A percentile compares a stretch with the other conserved stretches of the same genome.
Conservation (phyloP, 805 yeast species). For the Saccharomycopsis sp. region DNA sequence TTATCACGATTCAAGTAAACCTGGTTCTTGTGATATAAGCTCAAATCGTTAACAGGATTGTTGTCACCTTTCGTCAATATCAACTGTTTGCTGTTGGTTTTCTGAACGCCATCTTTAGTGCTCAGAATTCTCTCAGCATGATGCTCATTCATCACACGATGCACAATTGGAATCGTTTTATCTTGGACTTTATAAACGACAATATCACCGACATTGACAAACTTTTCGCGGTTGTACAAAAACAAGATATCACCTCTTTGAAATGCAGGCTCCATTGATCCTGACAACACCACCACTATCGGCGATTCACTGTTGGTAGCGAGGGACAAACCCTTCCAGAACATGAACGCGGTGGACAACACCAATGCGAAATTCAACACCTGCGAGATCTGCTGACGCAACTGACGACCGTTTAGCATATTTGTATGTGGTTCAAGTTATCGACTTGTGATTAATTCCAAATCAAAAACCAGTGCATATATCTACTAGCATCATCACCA, state of each 20-base stretch:
- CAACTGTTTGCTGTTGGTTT: constrained; percentile 42
- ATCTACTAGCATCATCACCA: no score
- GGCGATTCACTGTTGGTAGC: constrained; percentile 84
- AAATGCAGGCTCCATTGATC: constrained; percentile 99
- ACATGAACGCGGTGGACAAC: constrained; percentile 81
- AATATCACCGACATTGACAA: constrained; percentile 77
- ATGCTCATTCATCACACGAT: constrained; percentile 87
- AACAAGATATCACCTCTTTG: constrained; percentile 94
- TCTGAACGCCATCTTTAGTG: constrained; percentile 20
- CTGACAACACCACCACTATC: constrained; percentile 91
- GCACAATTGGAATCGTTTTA: constrained; percentile 90
- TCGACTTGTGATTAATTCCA: background rate
- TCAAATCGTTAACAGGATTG: constrained; percentile 85
- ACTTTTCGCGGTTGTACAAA: constrained; percentile 75
- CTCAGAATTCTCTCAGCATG: constrained; percentile 32
- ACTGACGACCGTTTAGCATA: constrained; percentile 18
- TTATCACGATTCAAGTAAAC: constrained; percentile 65
- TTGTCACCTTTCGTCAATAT: constrained; percentile 94
- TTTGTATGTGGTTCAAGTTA: constrained; percentile 2
- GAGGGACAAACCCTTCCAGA: constrained; percentile 79
- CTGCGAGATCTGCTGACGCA: constrained; percentile 20
- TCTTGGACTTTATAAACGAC: constrained; percentile 85
- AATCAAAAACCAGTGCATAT: no score
- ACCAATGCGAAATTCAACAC: constrained; percentile 68
- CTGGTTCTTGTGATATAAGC: constrained; percentile 72